Percentiles rank a stretch among this genome's conserved stretches.
These are phyloP conservation scores for Penicillium expansum DNA, from an alignment of 2,329 filamentous ascomycete species.

Conservation along the genomic window DNA sequence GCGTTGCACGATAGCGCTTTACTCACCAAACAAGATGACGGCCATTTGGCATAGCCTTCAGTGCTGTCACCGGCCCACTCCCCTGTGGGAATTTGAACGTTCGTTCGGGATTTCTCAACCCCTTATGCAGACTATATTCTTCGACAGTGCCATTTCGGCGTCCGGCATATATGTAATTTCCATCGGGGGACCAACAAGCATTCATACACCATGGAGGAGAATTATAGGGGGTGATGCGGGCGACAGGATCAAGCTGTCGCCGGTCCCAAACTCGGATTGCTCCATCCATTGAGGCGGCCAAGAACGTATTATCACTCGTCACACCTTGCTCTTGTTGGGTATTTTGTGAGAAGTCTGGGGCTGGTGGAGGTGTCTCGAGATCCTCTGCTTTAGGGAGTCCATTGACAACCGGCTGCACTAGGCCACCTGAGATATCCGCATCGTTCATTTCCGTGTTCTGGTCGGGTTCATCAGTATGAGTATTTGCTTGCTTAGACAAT, in stretches of 20 bases:
- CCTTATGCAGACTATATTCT: constrained; percentile 84
- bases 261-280: constrained; percentile 51
- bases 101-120: constrained; percentile 70
- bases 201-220: constrained; percentile 97
- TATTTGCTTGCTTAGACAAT: neutral
- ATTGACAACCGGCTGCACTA: constrained; percentile 35
- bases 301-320: constrained; percentile 68
- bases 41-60: constrained; percentile 88
- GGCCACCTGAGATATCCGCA: constrained; percentile 22
- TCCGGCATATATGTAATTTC: constrained; percentile 92
- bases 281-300: constrained; percentile 65
- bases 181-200: constrained; percentile 92
- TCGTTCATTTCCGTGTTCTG: constrained; percentile 21
- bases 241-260: constrained; percentile 71
- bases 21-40: constrained; percentile 80
- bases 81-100: constrained; percentile 84
- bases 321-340: constrained; percentile 49
- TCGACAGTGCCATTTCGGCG: constrained; percentile 90
- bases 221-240: constrained; percentile 70
- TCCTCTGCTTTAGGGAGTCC: constrained; percentile 46
- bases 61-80: constrained; percentile 82
- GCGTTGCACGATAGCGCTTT: neutral
- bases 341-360: constrained; percentile 23
- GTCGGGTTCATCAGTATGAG: constrained; percentile 4
- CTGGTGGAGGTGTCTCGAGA: constrained; percentile 29